Evolutionary conservation across 139 green algal genomes (phyloP).

Genomic region (Closterium sp.): DNA sequence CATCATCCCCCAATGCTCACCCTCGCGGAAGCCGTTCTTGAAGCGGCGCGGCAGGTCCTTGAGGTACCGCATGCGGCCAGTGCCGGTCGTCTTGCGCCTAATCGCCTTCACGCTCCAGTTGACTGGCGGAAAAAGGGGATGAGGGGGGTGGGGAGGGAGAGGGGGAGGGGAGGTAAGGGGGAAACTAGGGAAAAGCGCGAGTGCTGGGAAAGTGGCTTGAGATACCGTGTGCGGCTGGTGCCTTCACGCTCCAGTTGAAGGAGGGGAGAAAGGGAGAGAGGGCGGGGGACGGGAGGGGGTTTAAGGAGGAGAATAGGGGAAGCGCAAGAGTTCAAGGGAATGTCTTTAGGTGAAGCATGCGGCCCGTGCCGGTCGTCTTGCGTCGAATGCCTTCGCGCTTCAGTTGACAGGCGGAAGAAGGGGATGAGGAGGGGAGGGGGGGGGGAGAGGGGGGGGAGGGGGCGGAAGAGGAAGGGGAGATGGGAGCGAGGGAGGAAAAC

Average conservation of each 20-base stretch:
- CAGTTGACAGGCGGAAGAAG: slow-evolving; percentile 66
- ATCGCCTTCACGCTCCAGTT: slow-evolving; percentile 98
- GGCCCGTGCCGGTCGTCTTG: slow-evolving; percentile 96
- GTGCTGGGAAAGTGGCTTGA: no score
- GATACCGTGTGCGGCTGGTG: no score
- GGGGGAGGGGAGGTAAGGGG: no score
- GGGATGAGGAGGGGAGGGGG: background rate
- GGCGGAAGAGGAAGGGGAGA: background rate
- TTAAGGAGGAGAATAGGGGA: no score
- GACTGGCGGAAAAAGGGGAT: background rate
- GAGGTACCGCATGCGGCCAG: slow-evolving; percentile 91
- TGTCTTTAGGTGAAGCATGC: slow-evolving; percentile 89
- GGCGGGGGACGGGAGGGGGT: no score
- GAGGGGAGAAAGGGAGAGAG: no score
- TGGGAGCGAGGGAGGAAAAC: background rate
- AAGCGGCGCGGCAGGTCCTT: slow-evolving; percentile 70
- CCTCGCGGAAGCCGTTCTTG: slow-evolving; percentile 48
- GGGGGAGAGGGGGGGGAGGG: background rate
- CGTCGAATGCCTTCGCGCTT: slow-evolving; percentile 94
- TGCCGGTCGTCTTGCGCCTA: slow-evolving; percentile 95
- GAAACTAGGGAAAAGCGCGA: no score
- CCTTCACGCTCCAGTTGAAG: no score
- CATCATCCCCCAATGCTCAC: slow-evolving; percentile 15
- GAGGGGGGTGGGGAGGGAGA: no score
- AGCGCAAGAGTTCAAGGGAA: no score